phyloP scores from a whole-genome alignment of 2,329 filamentous ascomycete species.

The Xylaria sp. region DNA sequence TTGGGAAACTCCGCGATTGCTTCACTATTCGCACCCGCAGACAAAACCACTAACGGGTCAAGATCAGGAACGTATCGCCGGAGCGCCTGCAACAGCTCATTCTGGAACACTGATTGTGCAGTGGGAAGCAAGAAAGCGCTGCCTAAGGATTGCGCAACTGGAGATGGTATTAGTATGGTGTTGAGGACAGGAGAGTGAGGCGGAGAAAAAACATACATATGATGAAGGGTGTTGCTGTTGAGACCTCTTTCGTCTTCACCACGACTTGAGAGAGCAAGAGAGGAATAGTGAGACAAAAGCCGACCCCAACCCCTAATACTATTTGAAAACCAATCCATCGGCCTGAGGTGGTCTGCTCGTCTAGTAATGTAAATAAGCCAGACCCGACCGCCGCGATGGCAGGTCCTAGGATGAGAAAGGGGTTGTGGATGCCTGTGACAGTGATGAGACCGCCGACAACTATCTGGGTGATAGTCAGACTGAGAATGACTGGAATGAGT shows the following conservation, averaged over 20 bases:
- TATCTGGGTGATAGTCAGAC: neutral
- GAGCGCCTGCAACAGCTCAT: slow-evolving; percentile 29
- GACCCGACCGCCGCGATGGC: neutral
- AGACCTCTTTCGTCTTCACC: slow-evolving; percentile 33
- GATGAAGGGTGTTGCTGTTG: slow-evolving; percentile 34
- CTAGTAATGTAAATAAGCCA: neutral
- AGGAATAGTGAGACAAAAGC: slow-evolving; percentile 1
- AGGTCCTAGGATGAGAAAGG: neutral
- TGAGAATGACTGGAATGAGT: neutral
- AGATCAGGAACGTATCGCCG: slow-evolving; percentile 25
- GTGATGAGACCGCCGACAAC: neutral
- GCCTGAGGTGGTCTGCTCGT: neutral
- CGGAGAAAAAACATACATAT: slow-evolving; percentile 27
- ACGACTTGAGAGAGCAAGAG: slow-evolving; percentile 27
- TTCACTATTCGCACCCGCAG: slow-evolving; percentile 31
- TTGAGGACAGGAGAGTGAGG: slow-evolving; percentile 2
- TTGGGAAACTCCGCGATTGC: slow-evolving; percentile 27
- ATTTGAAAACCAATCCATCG: slow-evolving; percentile 2
- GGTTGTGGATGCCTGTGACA: neutral
- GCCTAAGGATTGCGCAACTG: slow-evolving; percentile 32
- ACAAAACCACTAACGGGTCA: slow-evolving; percentile 24
- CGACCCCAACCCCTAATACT: neutral
- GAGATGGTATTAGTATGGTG: neutral
- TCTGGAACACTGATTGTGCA: slow-evolving; percentile 33
- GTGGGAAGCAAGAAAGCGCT: slow-evolving; percentile 33